Base-by-base conservation (phyloP, 177 flowering plant species). In the Tripterygium wilfordii region DNA sequence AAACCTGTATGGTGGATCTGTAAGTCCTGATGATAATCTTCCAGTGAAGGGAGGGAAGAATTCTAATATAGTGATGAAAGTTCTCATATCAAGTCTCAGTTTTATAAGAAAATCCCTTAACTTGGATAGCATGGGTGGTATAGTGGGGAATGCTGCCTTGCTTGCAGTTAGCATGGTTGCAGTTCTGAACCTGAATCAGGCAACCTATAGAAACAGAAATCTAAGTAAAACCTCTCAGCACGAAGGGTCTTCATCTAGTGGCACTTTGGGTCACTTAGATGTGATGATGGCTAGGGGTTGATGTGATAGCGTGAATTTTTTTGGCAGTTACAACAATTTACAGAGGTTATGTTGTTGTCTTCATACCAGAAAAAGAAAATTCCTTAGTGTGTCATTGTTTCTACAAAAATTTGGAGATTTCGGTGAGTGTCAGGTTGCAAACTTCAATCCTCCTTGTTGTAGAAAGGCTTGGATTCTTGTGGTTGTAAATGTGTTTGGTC, bases 131-230 rank as follows among this genome's bases (percentile, higher is more conserved):
- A 35, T 79, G 70, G 80, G 86, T 31, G 84, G 87, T 28, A 57
- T 86, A n/a, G 23, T 92, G 18, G 85, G 96, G 17, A 82, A 88
- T 61, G 83, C 89, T 54, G 94, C 96, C 56, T 44, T 88, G 55
- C 59, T 88, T 26, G 81, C 96, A 5, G 57, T 82, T 36, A 79
- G 89, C 76, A 80, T 86, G 94, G 60, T 86, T 51, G 91, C 91
- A 10, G 31, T 86, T 60, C 46, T 80, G 57, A 94, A 82, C 63
- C 60, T 92, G 22, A 78, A 85, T 15, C 91, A 78, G 40, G 65
- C 58, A 2, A 51, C 74, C 22, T 42, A 43, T 32, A 51, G 40
- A 37, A 29, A 15, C 27, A 49, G 66, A 58, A 62, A 53, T 18
- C 14, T 17, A 29, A 51, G 60, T 32, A 71, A 43, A 53, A 18